Conservation (phyloP, 2,329 filamentous ascomycete genomes). For the Fusarium lateritium region DNA sequence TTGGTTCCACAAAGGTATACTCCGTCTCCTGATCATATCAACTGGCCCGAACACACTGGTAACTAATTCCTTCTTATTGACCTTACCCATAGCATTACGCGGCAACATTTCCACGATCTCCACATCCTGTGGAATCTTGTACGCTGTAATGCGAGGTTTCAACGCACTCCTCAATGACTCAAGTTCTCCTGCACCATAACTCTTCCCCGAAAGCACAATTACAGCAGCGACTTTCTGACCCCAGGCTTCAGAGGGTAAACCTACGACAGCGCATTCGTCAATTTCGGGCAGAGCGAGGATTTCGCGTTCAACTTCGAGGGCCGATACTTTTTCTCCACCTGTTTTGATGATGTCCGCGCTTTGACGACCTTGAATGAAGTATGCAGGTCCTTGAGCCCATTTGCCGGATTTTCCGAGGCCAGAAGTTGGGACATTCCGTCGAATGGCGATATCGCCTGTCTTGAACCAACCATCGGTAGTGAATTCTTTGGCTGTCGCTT, state of each 20-base stretch:
- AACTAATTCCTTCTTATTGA: constrained; percentile 78
- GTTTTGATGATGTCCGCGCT: constrained; percentile 98
- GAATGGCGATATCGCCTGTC: constrained; percentile 18
- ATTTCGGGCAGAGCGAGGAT: constrained; percentile 86
- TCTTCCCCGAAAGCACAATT: constrained; percentile 76
- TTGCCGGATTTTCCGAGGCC: constrained; percentile 58
- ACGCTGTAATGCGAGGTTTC: constrained; percentile 81
- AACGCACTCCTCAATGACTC: constrained; percentile 85
- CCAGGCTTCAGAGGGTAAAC: constrained; percentile 89
- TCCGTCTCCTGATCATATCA: constrained; percentile 18
- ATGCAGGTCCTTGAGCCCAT: constrained; percentile 78
- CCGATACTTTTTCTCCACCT: constrained; percentile 91
- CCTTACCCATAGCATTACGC: constrained; percentile 98
- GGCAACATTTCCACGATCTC: constrained; percentile 84
- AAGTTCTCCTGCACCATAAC: constrained; percentile 69
- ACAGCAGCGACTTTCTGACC: constrained; percentile 95
- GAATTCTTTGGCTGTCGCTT: constrained; percentile 16
- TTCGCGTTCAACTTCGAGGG: constrained; percentile 94
- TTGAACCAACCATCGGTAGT: constrained; percentile 24
- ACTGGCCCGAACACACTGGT: constrained; percentile 65
- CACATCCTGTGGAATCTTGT: constrained; percentile 95
- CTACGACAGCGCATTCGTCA: constrained; percentile 88
- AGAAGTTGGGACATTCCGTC: constrained; percentile 57
- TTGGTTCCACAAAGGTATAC: not conserved
- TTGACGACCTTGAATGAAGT: constrained; percentile 91